Percentiles rank a stretch among this genome's conserved stretches.
Evolutionary conservation across 2,329 filamentous ascomycete species (phyloP).

Genomic region (Camptophora hylomeconis): DNA sequence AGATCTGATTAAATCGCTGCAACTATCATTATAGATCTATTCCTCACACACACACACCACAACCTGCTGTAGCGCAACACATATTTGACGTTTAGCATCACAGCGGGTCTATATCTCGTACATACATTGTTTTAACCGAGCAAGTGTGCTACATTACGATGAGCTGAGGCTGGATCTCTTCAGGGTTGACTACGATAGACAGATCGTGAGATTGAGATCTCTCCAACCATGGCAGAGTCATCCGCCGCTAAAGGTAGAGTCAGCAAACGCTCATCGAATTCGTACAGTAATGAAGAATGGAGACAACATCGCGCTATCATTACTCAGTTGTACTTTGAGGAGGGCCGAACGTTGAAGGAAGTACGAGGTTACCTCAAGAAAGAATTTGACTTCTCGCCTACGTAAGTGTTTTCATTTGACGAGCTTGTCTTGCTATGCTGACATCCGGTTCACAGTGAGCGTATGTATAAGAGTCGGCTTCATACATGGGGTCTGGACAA

Average conservation of each 20-base stretch:
- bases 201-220: too few species aligned
- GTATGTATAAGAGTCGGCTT: slow-evolving; percentile 18
- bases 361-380: slow-evolving; percentile 16
- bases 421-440: background rate
- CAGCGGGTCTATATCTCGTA: too few species aligned
- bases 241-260: slow-evolving; percentile 11
- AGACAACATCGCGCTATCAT: slow-evolving; percentile 15
- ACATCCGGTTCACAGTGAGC: slow-evolving; percentile 12
- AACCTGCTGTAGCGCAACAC: too few species aligned
- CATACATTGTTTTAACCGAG: too few species aligned
- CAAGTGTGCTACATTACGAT: too few species aligned
- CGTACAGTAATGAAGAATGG: slow-evolving; percentile 18
- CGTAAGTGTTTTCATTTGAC: slow-evolving; percentile 9
- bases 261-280: slow-evolving; percentile 17
- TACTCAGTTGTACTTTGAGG: slow-evolving; percentile 17
- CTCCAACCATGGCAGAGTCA: slow-evolving; percentile 3
- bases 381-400: slow-evolving; percentile 16
- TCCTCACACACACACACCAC: too few species aligned
- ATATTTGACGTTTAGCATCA: too few species aligned
- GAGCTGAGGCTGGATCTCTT: too few species aligned
- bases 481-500: slow-evolving; percentile 11
- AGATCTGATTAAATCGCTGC: too few species aligned
- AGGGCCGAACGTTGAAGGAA: slow-evolving; percentile 17
- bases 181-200: too few species aligned
- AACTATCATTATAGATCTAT: too few species aligned